Conservation (phyloP, 176 grass and related monocot genomes). For the Dactylis glomerata region DNA sequence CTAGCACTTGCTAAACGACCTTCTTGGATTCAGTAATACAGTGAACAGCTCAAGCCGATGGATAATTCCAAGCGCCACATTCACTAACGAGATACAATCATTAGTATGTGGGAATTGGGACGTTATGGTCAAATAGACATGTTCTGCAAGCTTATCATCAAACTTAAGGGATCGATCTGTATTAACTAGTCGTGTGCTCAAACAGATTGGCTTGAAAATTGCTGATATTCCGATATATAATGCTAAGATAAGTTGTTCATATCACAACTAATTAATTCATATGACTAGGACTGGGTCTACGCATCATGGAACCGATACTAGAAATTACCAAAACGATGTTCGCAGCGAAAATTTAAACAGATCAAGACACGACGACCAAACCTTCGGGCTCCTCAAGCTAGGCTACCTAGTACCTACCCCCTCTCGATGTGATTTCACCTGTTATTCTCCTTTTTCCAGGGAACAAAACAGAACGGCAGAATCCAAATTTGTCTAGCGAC, state of each 20-base stretch:
- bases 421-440: background rate
- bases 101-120: no score
- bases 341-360: background rate
- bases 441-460: background rate
- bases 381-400: background rate
- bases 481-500: background rate
- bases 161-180: background rate
- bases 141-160: background rate
- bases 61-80: no score
- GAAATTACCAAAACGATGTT: no score
- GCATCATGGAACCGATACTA: background rate
- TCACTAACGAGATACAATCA: no score
- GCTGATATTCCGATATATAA: background rate
- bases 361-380: background rate
- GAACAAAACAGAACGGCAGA: background rate
- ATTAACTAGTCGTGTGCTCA: no score
- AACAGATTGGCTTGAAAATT: background rate
- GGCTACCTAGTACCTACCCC: background rate
- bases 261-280: background rate
- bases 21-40: no score
- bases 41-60: no score
- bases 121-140: background rate
- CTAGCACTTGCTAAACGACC: no score
- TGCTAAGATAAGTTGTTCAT: background rate
- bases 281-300: background rate